Evolutionary conservation across 2,329 filamentous ascomycete genomes (phyloP).

Genomic region (Dactylonectria macrodidyma): DNA sequence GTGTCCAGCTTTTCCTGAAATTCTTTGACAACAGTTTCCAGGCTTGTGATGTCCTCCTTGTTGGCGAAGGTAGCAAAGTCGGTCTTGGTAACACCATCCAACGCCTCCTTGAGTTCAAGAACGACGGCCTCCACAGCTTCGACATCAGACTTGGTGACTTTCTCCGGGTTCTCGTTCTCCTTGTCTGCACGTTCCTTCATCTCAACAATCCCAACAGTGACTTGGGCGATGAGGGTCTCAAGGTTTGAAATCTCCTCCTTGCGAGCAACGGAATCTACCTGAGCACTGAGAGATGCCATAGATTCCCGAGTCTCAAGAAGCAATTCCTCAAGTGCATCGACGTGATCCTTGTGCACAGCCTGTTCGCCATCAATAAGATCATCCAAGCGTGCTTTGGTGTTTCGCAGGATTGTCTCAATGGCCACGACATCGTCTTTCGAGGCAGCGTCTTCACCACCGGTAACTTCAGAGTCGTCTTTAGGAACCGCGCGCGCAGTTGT

Average conservation of each 20-base stretch:
- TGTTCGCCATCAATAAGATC: conserved; percentile 83
- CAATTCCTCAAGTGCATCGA: conserved; percentile 75
- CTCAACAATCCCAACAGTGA: conserved; percentile 83
- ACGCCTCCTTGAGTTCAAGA: conserved; percentile 85
- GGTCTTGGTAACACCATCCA: conserved; percentile 79
- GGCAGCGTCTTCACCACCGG: conserved; percentile 54
- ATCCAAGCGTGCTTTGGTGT: conserved; percentile 90
- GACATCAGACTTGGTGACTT: conserved; percentile 85
- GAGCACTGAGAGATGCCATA: conserved; percentile 75
- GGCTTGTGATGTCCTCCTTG: conserved; percentile 78
- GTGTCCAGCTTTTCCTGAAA: conserved; percentile 77
- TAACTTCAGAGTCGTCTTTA: conserved; percentile 9
- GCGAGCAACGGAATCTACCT: conserved; percentile 78
- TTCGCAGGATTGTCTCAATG: conserved; percentile 90
- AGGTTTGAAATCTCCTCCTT: conserved; percentile 85
- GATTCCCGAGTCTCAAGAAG: conserved; percentile 83
- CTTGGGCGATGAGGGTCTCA: conserved; percentile 83
- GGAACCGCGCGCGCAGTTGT: conserved; percentile 28
- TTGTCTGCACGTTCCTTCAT: conserved; percentile 72
- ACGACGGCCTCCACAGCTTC: conserved; percentile 86
- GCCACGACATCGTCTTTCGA: conserved; percentile 87
- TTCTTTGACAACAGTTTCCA: conserved; percentile 79
- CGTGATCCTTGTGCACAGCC: conserved; percentile 75
- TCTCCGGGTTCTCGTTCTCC: conserved; percentile 71
- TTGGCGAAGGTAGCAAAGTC: conserved; percentile 80